phyloP scores from a whole-genome alignment of 2,329 filamentous ascomycete species.

The Byssothecium circinans region DNA sequence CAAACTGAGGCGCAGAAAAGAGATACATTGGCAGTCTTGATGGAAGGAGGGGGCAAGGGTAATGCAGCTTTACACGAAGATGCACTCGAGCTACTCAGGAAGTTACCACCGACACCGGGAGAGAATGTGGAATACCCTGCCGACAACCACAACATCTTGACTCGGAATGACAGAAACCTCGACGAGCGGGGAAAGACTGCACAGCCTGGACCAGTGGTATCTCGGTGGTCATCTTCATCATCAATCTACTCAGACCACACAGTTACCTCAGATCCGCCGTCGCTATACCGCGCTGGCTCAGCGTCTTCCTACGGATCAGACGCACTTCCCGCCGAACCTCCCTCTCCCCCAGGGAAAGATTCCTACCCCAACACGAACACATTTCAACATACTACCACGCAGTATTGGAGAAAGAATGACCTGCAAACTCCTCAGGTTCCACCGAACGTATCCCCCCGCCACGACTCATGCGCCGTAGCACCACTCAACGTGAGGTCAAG shows the following conservation, averaged over 20 bases:
- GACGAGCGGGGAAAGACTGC: constrained; percentile 5
- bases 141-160: constrained; percentile 22
- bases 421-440: not conserved
- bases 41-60: constrained; percentile 12
- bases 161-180: constrained; percentile 4
- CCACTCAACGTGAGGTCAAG: constrained; percentile 1
- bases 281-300: constrained; percentile 30
- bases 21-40: constrained; percentile 26
- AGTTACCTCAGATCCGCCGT: constrained; percentile 15
- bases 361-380: constrained; percentile 2
- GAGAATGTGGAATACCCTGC: constrained; percentile 16
- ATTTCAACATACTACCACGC: not conserved
- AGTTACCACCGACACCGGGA: constrained; percentile 17
- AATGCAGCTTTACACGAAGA: constrained; percentile 13
- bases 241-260: constrained; percentile 29
- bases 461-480: not conserved
- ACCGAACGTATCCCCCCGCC: not conserved
- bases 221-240: constrained; percentile 29
- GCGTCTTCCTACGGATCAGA: constrained; percentile 27
- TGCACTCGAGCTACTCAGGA: constrained; percentile 14
- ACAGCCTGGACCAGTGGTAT: constrained; percentile 1
- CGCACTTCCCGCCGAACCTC: constrained; percentile 2
- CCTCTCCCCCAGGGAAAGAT: not conserved
- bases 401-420: not conserved
- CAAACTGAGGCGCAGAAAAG: constrained; percentile 12